Percentiles rank a stretch among this genome's conserved stretches.
Conservation (phyloP, 768 basidiomycete genomes). For the Boletus insuetus region DNA sequence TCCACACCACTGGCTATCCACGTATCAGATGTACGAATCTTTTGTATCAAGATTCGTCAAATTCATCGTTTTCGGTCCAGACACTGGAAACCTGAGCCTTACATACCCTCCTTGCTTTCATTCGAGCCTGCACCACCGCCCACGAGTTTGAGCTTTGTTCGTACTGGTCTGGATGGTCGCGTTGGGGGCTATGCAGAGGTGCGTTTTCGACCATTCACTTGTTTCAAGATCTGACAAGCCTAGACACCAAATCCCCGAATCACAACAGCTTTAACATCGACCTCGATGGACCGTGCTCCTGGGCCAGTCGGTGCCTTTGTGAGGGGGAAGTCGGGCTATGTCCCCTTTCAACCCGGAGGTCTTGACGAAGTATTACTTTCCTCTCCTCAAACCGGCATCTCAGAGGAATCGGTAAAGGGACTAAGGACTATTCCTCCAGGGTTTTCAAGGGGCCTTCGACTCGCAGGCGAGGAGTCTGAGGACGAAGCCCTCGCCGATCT, state of each 20-base stretch:
- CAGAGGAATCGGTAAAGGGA: slow-evolving; percentile 39
- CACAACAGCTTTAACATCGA: slow-evolving; percentile 78
- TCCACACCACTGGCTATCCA: slow-evolving; percentile 69
- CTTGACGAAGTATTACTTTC: slow-evolving; percentile 60
- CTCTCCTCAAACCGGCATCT: slow-evolving; percentile 26
- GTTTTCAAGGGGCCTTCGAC: slow-evolving; percentile 71
- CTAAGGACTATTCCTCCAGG: slow-evolving; percentile 80
- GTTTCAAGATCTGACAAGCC: slow-evolving; percentile 4
- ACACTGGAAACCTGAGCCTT: slow-evolving; percentile 66
- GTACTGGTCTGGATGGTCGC: slow-evolving; percentile 75
- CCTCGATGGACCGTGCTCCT: slow-evolving; percentile 81
- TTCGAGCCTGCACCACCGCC: slow-evolving; percentile 71
- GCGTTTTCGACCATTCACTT: slow-evolving; percentile 14
- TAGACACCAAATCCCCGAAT: slow-evolving; percentile 56
- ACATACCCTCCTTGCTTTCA: slow-evolving; percentile 61
- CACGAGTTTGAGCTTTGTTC: slow-evolving; percentile 68
- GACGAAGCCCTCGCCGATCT: slow-evolving; percentile 41
- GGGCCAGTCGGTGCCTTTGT: slow-evolving; percentile 81
- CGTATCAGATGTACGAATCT: slow-evolving; percentile 75
- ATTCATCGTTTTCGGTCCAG: slow-evolving; percentile 36
- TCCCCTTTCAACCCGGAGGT: slow-evolving; percentile 95
- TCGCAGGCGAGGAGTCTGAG: slow-evolving; percentile 56
- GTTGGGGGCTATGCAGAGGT: slow-evolving; percentile 85
- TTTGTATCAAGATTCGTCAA: slow-evolving; percentile 4
- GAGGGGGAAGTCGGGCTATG: slow-evolving; percentile 87